phyloP scores from a whole-genome alignment of 345 rosid genomes.

The Zanthoxylum bungeanum region DNA sequence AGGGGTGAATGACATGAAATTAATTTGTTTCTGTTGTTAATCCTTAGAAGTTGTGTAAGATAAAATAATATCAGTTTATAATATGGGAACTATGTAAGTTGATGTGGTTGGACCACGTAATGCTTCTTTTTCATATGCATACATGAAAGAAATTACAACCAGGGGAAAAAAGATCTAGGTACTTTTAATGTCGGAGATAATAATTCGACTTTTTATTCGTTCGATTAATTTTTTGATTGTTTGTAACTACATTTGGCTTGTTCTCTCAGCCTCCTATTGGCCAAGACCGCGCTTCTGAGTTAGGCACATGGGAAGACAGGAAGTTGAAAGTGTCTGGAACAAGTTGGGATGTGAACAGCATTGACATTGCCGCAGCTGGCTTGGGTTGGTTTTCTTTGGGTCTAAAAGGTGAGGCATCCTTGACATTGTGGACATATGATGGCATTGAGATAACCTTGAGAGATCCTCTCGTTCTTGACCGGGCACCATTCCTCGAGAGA shows the following conservation, averaged over 20 bases:
- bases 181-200: not conserved
- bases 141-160: not conserved
- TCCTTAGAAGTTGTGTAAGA: not conserved
- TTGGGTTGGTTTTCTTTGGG: slow-evolving; percentile 89
- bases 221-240: not conserved
- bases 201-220: not conserved
- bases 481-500: slow-evolving; percentile 72
- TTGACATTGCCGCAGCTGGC: slow-evolving; percentile 78
- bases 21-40: not conserved
- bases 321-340: slow-evolving; percentile 67
- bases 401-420: slow-evolving; percentile 82
- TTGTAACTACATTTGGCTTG: slow-evolving; percentile 11
- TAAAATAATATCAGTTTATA: not conserved
- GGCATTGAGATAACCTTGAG: slow-evolving; percentile 69
- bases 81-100: not conserved
- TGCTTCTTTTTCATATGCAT: not conserved
- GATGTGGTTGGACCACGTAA: not conserved
- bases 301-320: slow-evolving; percentile 75
- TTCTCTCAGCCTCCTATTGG: slow-evolving; percentile 76
- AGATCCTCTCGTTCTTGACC: slow-evolving; percentile 83
- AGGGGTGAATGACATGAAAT: not conserved
- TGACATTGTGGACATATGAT: slow-evolving; percentile 60
- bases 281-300: slow-evolving; percentile 51
- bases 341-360: slow-evolving; percentile 86
- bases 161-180: too few species aligned